Base-by-base conservation (phyloP, 169 alveolate genomes). In the Besnoitia besnoiti region DNA sequence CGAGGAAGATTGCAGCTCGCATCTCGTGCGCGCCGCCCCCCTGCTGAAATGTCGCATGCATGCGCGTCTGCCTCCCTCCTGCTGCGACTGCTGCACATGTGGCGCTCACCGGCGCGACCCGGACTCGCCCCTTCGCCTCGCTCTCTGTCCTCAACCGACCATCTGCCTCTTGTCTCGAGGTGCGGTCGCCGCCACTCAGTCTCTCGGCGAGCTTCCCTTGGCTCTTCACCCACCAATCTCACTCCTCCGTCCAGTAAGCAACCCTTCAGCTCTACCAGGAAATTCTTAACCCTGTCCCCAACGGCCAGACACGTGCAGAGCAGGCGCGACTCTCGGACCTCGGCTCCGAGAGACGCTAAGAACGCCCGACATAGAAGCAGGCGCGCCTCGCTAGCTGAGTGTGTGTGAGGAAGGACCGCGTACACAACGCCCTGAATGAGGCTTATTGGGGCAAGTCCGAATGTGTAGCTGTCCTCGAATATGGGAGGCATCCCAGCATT, bases 391-490 rank as follows among this genome's bases (percentile, higher is more conserved):
- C 10, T 21, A 1, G 30, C 87, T 0, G 87, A 77, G 40, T 42
- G 59, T 12, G 49, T 35, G 30, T 19, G 37, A 77, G 87, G 59
- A 27, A 42, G 59, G 37, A 77, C 59, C 87, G 37, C 49, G 87
- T 42, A 77, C 49, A 44, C 87, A 55, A 44, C 59, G 59, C 87
- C 87, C 61, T 39, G 61, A 5, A 77, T 77, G 44, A 77, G 59
- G 40, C n/a, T 5, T 1, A 44, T 30, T 7, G 87, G 87, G 61
- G 40, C 87, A 30, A 77, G 40, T 0, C 87, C 87, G 59, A 77
- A 77, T 3, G 49, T 4, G 87, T 42, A 77, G 59, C 87, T 77
- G 47, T 77, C 87, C 59, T 77, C 50, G n/a, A 0, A 67, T 0
- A 55, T 19, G 5, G 67, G 12, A 5, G 67, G 67, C 12, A 55